Percentiles rank a stretch among this genome's conserved stretches.
These are phyloP conservation scores for Corylus heterophylla DNA, from an alignment of 306 rosid species.

Conservation along the genomic window DNA sequence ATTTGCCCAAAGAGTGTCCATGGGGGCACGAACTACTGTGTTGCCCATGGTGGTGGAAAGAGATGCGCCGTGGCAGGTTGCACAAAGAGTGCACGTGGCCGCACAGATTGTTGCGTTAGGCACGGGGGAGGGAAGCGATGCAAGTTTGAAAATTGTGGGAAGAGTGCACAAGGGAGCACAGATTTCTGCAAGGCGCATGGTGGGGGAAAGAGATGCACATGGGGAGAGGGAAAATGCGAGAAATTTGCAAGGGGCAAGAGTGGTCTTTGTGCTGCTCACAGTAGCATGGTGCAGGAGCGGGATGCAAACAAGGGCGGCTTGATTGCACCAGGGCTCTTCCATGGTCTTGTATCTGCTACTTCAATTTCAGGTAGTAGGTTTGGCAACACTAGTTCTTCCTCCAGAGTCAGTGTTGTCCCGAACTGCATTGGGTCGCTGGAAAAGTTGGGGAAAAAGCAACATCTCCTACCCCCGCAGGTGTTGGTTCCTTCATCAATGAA, in stretches of 20 bases:
- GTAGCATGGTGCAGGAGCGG: conserved; percentile 66
- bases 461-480: conserved; percentile 76
- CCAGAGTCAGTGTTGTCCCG: conserved; percentile 61
- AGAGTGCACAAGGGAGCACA: conserved; percentile 99
- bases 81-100: conserved; percentile 96
- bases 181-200: conserved; percentile 99
- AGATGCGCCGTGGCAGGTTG: conserved; percentile 88
- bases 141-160: conserved; percentile 71
- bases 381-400: conserved; percentile 64
- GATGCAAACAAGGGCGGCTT: conserved; percentile 59
- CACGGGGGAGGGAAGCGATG: conserved; percentile 98
- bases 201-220: conserved; percentile 89
- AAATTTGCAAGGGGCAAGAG: conserved; percentile 95
- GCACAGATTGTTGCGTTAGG: conserved; percentile 92
- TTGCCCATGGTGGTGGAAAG: conserved; percentile 99
- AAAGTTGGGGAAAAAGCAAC: conserved; percentile 44
- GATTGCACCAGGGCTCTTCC: conserved; percentile 84
- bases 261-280: conserved; percentile 95
- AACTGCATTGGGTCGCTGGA: conserved; percentile 63
- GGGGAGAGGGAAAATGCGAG: conserved; percentile 93
- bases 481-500: conserved; percentile 81
- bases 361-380: conserved; percentile 63
- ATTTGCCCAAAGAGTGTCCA: conserved; percentile 97
- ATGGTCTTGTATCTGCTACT: conserved; percentile 68
- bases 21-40: conserved; percentile 94